Evolutionary conservation across 169 alveolate species (phyloP).

Genomic region (Eimeria sp.): DNA sequence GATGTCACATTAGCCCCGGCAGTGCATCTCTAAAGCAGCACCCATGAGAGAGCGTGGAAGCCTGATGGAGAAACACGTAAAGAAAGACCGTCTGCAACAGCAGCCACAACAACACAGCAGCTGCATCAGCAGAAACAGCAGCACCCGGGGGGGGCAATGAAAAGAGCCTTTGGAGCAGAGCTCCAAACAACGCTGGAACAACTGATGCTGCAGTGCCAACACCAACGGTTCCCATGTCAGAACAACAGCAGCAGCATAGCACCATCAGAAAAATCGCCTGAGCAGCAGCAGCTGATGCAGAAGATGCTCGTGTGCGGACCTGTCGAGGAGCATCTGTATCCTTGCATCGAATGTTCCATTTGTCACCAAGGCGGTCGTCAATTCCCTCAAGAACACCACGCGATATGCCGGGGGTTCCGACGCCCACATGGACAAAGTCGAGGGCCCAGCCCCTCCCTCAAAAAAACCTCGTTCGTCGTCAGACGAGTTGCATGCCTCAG

Average conservation of each 20-base stretch:
- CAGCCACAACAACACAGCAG: not conserved
- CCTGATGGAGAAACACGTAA: not conserved
- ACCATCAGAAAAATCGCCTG: not conserved
- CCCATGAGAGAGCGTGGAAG: not conserved
- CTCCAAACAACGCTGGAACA: not conserved
- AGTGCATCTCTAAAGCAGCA: not conserved
- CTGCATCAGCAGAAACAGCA: not conserved
- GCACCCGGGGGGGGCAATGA: not conserved
- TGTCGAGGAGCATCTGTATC: constrained; percentile 63
- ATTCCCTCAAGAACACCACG: constrained; percentile 54
- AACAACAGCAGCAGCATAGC: not conserved
- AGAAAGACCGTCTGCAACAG: not conserved
- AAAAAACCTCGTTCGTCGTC: constrained; percentile 24
- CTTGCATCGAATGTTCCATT: constrained; percentile 75
- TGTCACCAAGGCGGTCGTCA: constrained; percentile 75
- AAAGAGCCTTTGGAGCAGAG: not conserved
- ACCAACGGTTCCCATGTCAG: not conserved
- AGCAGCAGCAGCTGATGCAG: not conserved
- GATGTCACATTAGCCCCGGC: not conserved
- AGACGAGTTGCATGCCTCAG: not conserved
- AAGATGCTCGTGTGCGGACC: not conserved
- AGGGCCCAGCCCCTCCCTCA: not conserved
- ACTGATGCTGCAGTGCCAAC: not conserved
- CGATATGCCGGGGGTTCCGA: constrained; percentile 55
- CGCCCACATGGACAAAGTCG: constrained; percentile 22